Base-by-base conservation (phyloP, 139 green algal genomes). In the Spirogloea muscicola region DNA sequence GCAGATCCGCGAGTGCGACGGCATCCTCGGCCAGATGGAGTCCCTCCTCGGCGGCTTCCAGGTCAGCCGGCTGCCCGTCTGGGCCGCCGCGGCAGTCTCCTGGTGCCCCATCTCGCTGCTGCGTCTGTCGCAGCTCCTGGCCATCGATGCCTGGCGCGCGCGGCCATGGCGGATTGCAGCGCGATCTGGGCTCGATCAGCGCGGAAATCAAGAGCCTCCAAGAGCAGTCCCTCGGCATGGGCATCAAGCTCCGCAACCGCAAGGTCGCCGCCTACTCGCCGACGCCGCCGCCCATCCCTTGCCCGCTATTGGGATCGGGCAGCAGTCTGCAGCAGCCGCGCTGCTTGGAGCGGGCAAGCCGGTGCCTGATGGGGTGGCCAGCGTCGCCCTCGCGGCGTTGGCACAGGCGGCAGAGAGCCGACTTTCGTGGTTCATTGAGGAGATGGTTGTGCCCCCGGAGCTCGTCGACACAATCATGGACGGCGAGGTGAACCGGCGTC, bases 1-100 rank as follows among this genome's bases (percentile, higher is more conserved):
- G 9, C 89, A 96, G 87, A 97, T 97, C 60, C 82, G 86, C 49
- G 81, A 86, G 51, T 97, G 93, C 72, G 93, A 98, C 78, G 60
- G 44, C 69, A 94, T 97, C 46, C 82, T 98, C 64, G 77, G 58
- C 9, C 74, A 74, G 67, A 97, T 98, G 89, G 94, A 98, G 85
- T 51, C 74, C 5, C 81, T 95, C 74, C 86, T 98, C 58, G 86
- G 87, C 10, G 84, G 80, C 51, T 98, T 97, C 80, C 88, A 96
- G 82, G 73, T 81, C n/a, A n/a, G n/a, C n/a, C n/a, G n/a, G n/a
- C n/a, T n/a, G n/a, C n/a, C n/a, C n/a, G n/a, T n/a, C n/a, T n/a
- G n/a, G n/a, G n/a, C n/a, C n/a, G n/a, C n/a, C n/a, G n/a, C n/a
- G n/a, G n/a, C n/a, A n/a, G n/a, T n/a, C n/a, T n/a, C n/a, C n/a